A percentile compares a stretch with the other conserved stretches of the same genome.
These are phyloP conservation scores for Xylaria acuta DNA, from an alignment of 495 filamentous ascomycete genomes.

Conservation along the genomic window DNA sequence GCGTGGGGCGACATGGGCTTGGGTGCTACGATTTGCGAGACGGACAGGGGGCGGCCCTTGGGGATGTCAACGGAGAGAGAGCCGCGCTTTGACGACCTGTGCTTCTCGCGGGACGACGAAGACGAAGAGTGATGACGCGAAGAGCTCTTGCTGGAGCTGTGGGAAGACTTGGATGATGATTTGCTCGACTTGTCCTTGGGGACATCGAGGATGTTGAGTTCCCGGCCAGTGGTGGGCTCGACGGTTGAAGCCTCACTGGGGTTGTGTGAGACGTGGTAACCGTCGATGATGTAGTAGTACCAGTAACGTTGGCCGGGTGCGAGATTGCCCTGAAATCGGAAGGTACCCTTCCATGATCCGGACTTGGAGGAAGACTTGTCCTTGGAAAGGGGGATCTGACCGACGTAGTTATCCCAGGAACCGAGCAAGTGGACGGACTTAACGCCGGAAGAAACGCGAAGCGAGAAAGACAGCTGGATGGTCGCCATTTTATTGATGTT, in stretches of 20 bases:
- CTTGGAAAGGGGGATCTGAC: constrained; percentile 89
- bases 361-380: constrained; percentile 78
- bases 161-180: constrained; percentile 55
- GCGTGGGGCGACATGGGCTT: constrained; percentile 87
- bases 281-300: constrained; percentile 99
- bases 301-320: constrained; percentile 91
- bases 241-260: constrained; percentile 86
- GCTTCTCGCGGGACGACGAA: constrained; percentile 44
- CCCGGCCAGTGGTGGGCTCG: constrained; percentile 96
- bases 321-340: constrained; percentile 90
- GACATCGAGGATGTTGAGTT: constrained; percentile 77
- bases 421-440: constrained; percentile 98
- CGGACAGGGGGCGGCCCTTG: constrained; percentile 84
- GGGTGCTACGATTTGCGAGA: constrained; percentile 88
- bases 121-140: constrained; percentile 45
- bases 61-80: constrained; percentile 66
- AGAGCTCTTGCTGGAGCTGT: constrained; percentile 52
- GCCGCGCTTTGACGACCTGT: constrained; percentile 49
- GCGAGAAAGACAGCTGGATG: constrained; percentile 84
- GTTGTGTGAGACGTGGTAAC: constrained; percentile 98
- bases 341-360: constrained; percentile 91
- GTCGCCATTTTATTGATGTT: constrained; percentile 72
- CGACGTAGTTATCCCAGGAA: constrained; percentile 96
- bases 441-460: constrained; percentile 94
- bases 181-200: constrained; percentile 54